Evolutionary conservation across 1,284 basidiomycete species (phyloP).

Genomic region (Neonothopanus nambi): DNA sequence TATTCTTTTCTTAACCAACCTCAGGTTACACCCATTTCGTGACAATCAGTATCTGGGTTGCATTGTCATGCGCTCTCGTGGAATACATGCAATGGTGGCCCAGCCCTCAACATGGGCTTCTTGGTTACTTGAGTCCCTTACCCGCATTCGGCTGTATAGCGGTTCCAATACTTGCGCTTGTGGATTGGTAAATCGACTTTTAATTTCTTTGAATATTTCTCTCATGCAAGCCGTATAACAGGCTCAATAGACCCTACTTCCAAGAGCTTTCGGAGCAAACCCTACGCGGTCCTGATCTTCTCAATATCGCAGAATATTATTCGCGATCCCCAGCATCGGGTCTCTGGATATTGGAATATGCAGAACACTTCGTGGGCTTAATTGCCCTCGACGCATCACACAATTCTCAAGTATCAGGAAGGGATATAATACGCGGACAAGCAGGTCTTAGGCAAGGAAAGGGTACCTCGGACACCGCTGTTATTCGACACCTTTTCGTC

Average conservation of each 20-base stretch:
- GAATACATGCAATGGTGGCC: constrained; percentile 71
- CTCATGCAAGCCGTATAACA: constrained; percentile 26
- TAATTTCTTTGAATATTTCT: neutral
- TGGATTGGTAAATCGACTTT: constrained; percentile 62
- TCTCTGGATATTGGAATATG: constrained; percentile 70
- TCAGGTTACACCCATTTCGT: no score
- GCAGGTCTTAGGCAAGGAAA: constrained; percentile 17
- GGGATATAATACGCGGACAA: neutral
- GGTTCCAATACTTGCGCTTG: constrained; percentile 63
- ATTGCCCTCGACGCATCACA: constrained; percentile 64
- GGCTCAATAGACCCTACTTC: constrained; percentile 71
- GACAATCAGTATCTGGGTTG: constrained; percentile 56
- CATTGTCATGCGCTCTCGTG: constrained; percentile 56
- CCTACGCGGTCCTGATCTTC: constrained; percentile 60
- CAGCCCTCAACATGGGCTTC: constrained; percentile 35
- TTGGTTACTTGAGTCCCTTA: constrained; percentile 58
- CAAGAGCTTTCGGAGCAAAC: constrained; percentile 54
- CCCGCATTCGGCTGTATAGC: constrained; percentile 66
- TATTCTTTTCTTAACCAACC: neutral
- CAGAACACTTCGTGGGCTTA: constrained; percentile 61
- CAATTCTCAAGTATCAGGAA: constrained; percentile 19
- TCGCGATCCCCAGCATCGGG: constrained; percentile 57
- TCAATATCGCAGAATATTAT: constrained; percentile 59
- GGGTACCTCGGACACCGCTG: constrained; percentile 48
- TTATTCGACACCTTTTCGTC: constrained; percentile 78